Evolutionary conservation across 495 filamentous ascomycete genomes (phyloP), one percentile per base, ranked within the genome.

Genomic region (Penicillium argentinense): DNA sequence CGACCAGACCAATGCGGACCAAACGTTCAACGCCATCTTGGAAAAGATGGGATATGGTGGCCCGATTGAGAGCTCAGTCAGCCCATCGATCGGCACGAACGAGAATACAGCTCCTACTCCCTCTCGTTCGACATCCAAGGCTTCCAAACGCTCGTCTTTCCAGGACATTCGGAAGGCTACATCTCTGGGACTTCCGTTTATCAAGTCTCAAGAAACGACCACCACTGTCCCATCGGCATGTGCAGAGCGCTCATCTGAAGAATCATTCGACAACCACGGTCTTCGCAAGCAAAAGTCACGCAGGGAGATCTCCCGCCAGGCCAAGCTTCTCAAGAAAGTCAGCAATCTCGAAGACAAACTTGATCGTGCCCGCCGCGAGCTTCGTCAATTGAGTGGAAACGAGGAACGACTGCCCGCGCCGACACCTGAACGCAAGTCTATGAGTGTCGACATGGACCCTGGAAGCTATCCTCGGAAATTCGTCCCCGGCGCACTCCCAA

Each of bases 321-420:
- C 75, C 26, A 86, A 81, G 56, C 67, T 88, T 21, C 65, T 75
- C 41, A 83, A 84, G 68, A 73, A 75, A 28, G 82, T 87, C 38
- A 86, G 81, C 57, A 76, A 86, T 55, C 71, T 87, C 1, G 83
- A 88, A 52, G 60, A 69, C 19, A 85, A 86, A 60, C 68, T 87
- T 3, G 64, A 78, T 9, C 63, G 65, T 24, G 81, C 82, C 3
- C 75, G 82, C 12, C 74, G 72, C 14, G 75, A 88, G 55, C 71
- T 87, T n/a, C 64, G 71, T 34, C 64, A 74, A 3, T 66, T 76
- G 9, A 54, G 75, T 11, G 68, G 67, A 26, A 71, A 73, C 30
- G 73, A 74, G 12, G 60, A 67, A 27, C 63, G 62, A 6, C 7
- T 60, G 26, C 51, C 63, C 16, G 50, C 63, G 1, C 61, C 64